These are phyloP conservation scores for Populus davidiana DNA, from an alignment of 345 rosid species.

Conservation along the genomic window DNA sequence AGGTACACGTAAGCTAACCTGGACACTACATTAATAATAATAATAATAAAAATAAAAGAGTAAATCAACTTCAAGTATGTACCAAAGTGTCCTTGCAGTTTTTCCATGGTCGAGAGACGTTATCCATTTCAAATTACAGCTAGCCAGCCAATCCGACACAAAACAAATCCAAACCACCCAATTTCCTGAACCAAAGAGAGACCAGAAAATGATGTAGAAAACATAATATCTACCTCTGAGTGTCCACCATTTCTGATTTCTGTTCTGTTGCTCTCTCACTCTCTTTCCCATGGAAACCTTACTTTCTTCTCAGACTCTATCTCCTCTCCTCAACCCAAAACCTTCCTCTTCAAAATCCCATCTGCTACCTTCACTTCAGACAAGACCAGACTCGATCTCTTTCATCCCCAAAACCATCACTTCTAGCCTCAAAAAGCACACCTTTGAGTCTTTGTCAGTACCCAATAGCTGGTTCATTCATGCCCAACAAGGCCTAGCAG, in stretches of 20 bases:
- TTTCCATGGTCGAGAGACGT: conserved; percentile 30
- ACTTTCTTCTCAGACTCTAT: conserved; percentile 56
- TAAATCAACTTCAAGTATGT: not conserved
- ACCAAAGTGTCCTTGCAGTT: conserved; percentile 27
- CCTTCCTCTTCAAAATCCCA: conserved; percentile 30
- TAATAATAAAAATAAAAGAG: no score
- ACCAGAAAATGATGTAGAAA: conserved; percentile 13
- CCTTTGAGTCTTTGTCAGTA: conserved; percentile 27
- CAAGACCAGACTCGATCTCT: conserved; percentile 39
- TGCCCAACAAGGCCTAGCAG: conserved; percentile 79
- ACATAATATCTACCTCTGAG: conserved; percentile 1
- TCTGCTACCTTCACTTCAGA: conserved; percentile 36
- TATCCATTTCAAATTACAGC: conserved; percentile 43
- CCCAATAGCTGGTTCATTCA: conserved; percentile 49
- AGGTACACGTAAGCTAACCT: no score
- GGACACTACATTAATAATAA: no score
- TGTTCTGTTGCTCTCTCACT: conserved; percentile 12
- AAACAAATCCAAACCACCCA: conserved; percentile 44
- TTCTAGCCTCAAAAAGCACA: conserved; percentile 40
- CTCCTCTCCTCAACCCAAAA: conserved; percentile 54
- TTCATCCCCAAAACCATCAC: conserved; percentile 38
- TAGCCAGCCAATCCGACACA: conserved; percentile 44
- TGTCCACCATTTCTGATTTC: conserved; percentile 21
- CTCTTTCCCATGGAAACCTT: conserved; percentile 62
- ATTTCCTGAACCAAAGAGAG: conserved; percentile 19